These are phyloP conservation scores for Scutellaria barbata DNA, from an alignment of 257 asterid genomes.

Conservation along the genomic window DNA sequence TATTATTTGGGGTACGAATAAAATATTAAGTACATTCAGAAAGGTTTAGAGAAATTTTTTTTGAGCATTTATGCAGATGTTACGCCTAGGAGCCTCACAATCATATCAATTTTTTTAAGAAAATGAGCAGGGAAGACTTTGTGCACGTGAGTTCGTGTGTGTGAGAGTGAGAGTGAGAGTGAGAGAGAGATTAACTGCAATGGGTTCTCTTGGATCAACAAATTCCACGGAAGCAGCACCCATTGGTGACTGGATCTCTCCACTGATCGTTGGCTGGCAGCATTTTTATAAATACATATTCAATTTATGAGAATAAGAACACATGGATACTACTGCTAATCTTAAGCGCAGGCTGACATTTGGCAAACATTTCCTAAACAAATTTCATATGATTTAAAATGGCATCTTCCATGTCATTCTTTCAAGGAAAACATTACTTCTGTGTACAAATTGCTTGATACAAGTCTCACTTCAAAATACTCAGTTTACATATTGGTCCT, in stretches of 20 bases:
- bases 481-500: background rate
- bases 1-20: too few species aligned
- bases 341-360: background rate
- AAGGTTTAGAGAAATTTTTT: background rate
- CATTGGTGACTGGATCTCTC: slow-evolving; percentile 93
- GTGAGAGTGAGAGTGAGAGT: slow-evolving; percentile 35
- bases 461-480: slow-evolving; percentile 5
- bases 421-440: background rate
- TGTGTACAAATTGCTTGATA: background rate
- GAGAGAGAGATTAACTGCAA: slow-evolving; percentile 79
- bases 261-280: slow-evolving; percentile 82
- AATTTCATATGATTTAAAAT: slow-evolving; percentile 2
- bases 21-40: too few species aligned
- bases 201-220: slow-evolving; percentile 95
- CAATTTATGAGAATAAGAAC: slow-evolving; percentile 2
- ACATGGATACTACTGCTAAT: slow-evolving; percentile 11
- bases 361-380: slow-evolving; percentile 1
- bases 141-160: background rate
- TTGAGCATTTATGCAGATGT: background rate
- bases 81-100: background rate
- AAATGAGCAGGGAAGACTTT: background rate
- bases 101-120: background rate
- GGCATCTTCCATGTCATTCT: background rate
- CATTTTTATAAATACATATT: slow-evolving; percentile 22
- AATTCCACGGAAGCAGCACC: slow-evolving; percentile 90